These are phyloP conservation scores for Escallonia herrerae DNA, from an alignment of 129 eudicot species.

Conservation along the genomic window DNA sequence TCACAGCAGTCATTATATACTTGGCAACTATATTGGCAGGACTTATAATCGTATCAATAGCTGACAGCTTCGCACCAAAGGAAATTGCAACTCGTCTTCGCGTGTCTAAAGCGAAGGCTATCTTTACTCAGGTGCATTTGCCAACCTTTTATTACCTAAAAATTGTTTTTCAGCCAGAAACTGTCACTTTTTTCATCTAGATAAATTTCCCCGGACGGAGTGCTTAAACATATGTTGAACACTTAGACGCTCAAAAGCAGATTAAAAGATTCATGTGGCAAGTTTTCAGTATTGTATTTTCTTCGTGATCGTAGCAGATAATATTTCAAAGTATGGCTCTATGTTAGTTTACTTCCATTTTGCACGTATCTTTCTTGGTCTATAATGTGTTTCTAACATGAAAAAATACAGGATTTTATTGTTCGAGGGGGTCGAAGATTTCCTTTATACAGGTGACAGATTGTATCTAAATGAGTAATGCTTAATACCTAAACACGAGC, in stretches of 20 bases:
- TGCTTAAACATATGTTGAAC: background rate
- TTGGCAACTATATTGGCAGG: slow-evolving; percentile 79
- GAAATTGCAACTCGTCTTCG: slow-evolving; percentile 85
- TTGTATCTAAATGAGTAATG: too few relatives aligned
- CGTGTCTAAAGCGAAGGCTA: slow-evolving; percentile 64
- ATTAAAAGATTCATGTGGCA: background rate
- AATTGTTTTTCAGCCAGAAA: too few relatives aligned
- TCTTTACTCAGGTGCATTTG: slow-evolving; percentile 69
- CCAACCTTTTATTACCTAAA: too few relatives aligned
- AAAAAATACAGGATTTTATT: slow-evolving; percentile 53
- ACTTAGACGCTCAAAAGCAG: too few relatives aligned
- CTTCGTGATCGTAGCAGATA: background rate
- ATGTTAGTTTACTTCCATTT: background rate
- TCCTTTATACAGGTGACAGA: slow-evolving; percentile 77
- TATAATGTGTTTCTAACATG: slow-evolving; percentile 1
- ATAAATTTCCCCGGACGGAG: background rate
- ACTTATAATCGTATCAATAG: slow-evolving; percentile 74
- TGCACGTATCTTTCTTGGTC: slow-evolving; percentile 7
- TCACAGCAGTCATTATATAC: slow-evolving; percentile 78
- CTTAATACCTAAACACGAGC: slow-evolving; percentile 1
- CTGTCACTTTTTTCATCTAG: background rate
- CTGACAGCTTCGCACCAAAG: slow-evolving; percentile 86
- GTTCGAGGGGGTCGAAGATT: slow-evolving; percentile 76
- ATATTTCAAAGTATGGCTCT: background rate
- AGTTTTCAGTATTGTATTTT: background rate